phyloP scores from a whole-genome alignment of 768 basidiomycete species.

The Hebeloma cylindrosporum region DNA sequence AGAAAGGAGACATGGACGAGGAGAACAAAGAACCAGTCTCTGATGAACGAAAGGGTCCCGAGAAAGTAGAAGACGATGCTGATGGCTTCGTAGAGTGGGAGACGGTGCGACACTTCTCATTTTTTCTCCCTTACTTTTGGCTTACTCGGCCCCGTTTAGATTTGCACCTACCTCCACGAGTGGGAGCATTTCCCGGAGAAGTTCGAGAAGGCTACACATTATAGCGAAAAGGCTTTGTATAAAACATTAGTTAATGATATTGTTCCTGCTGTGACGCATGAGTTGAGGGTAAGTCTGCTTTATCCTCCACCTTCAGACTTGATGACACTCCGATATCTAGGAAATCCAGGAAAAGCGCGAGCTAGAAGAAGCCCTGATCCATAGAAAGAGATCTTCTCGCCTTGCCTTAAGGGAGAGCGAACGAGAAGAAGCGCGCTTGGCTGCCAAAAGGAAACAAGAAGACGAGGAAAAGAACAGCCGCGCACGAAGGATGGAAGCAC shows the following conservation, averaged over 20 bases:
- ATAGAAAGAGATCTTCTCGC: slow-evolving; percentile 89
- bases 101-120: slow-evolving; percentile 53
- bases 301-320: neutral
- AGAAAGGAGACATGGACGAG: slow-evolving; percentile 14
- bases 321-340: slow-evolving; percentile 32
- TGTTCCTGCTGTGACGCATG: slow-evolving; percentile 68
- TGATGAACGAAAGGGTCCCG: too few relatives aligned
- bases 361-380: slow-evolving; percentile 72
- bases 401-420: slow-evolving; percentile 81
- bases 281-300: slow-evolving; percentile 54
- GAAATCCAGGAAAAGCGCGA: slow-evolving; percentile 61
- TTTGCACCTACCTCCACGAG: slow-evolving; percentile 79
- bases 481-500: slow-evolving; percentile 54
- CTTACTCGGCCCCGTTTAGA: slow-evolving; percentile 39
- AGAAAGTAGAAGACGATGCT: too few relatives aligned
- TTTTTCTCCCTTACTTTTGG: neutral
- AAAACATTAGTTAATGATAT: slow-evolving; percentile 64
- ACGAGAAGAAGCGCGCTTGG: slow-evolving; percentile 67
- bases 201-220: slow-evolving; percentile 76
- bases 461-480: slow-evolving; percentile 69
- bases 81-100: slow-evolving; percentile 86
- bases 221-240: slow-evolving; percentile 77
- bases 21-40: too few relatives aligned
- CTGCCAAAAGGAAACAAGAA: slow-evolving; percentile 60
- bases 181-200: slow-evolving; percentile 81